phyloP scores from a whole-genome alignment of 495 filamentous ascomycete genomes.

The Penicillium diatomitis region DNA sequence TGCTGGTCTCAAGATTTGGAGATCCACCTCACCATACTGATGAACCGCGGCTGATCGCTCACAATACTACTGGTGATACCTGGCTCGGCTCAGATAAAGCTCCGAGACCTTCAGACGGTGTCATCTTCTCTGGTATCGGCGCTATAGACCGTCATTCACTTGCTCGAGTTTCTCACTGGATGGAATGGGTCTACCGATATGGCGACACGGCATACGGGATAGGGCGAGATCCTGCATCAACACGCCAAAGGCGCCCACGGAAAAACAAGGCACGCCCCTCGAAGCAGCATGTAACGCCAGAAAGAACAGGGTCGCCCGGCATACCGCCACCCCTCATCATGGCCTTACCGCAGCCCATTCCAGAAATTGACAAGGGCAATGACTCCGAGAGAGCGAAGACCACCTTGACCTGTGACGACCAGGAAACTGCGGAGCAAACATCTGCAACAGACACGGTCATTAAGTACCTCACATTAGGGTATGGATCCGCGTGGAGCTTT shows the following conservation, averaged over 20 bases:
- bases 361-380: constrained; percentile 4
- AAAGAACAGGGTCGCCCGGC: constrained; percentile 26
- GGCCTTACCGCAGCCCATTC: constrained; percentile 15
- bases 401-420: constrained; percentile 12
- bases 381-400: constrained; percentile 8
- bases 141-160: constrained; percentile 56
- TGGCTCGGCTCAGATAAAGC: constrained; percentile 62
- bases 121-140: constrained; percentile 73
- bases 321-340: constrained; percentile 39
- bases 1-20: constrained; percentile 82
- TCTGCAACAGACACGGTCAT: constrained; percentile 41
- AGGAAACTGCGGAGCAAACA: constrained; percentile 13
- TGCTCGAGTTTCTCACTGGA: constrained; percentile 64
- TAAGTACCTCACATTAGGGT: constrained; percentile 54
- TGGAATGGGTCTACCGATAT: constrained; percentile 71
- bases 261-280: constrained; percentile 12
- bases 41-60: constrained; percentile 3
- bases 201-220: constrained; percentile 76
- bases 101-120: constrained; percentile 65
- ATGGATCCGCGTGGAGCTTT: constrained; percentile 49
- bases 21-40: constrained; percentile 23
- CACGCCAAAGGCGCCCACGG: constrained; percentile 34
- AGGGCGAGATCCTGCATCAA: constrained; percentile 57
- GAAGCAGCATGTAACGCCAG: constrained; percentile 12
- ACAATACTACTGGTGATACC: constrained; percentile 3